Percentiles rank a stretch among this genome's conserved stretches.
Conservation (phyloP, 1,284 basidiomycete species). For the Rhizoctonia solani region DNA sequence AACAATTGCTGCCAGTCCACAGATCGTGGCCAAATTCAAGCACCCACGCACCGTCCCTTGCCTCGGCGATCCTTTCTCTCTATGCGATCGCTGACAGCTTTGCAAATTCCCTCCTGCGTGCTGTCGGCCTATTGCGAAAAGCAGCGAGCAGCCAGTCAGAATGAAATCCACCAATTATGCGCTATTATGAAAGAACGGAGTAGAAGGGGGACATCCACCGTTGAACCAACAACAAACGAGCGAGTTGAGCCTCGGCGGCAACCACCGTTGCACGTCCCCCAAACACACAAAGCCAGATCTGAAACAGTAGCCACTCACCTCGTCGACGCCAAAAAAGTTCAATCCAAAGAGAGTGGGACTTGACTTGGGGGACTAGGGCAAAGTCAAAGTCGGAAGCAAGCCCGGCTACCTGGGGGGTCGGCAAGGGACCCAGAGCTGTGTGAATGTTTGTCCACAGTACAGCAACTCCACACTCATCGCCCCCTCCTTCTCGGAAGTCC, state of each 20-base stretch:
- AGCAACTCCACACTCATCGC: background rate
- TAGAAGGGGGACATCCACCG: no score
- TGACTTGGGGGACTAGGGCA: background rate
- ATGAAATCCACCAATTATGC: no score
- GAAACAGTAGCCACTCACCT: conserved; percentile 22
- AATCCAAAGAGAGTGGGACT: background rate
- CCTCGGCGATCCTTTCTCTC: conserved; percentile 28
- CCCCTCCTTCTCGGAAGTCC: background rate
- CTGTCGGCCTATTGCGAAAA: background rate
- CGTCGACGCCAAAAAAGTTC: background rate
- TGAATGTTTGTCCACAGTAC: conserved; percentile 11
- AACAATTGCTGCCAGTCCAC: no score
- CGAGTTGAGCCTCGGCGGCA: background rate
- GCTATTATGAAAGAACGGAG: no score
- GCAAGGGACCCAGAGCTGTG: conserved; percentile 13
- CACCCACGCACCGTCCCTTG: background rate
- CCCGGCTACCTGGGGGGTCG: no score
- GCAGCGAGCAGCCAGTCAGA: background rate
- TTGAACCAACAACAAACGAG: background rate
- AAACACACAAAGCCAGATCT: background rate
- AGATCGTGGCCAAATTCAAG: no score
- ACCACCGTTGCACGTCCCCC: background rate
- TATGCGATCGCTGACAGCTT: conserved; percentile 2
- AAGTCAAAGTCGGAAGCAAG: background rate
- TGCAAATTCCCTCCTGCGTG: conserved; percentile 7